Percentiles rank a stretch among this genome's conserved stretches.
Evolutionary conservation across 192 early-diverging fungal species (phyloP).

Genomic region (Diversispora eburnea): DNA sequence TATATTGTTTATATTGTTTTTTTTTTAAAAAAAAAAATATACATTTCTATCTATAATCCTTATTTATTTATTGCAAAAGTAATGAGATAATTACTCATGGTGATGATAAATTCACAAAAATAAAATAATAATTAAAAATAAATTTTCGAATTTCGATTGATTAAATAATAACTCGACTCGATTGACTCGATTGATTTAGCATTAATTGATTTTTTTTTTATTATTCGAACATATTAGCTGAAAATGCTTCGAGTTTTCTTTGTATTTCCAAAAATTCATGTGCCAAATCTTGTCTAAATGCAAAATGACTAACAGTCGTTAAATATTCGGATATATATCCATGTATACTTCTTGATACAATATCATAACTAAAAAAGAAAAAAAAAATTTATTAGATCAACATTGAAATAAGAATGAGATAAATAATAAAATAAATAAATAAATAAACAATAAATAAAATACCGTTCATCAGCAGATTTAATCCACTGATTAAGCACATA

Average conservation of each 20-base stretch:
- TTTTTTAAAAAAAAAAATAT: too few relatives aligned
- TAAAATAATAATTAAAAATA: too few relatives aligned
- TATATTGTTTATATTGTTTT: too few relatives aligned
- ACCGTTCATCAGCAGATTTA: background rate
- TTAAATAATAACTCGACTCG: too few relatives aligned
- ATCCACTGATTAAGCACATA: background rate
- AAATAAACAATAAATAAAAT: background rate
- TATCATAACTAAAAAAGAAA: slow-evolving; percentile 2
- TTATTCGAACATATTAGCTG: background rate
- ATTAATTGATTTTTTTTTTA: too few relatives aligned
- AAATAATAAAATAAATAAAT: background rate
- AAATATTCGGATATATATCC: background rate
- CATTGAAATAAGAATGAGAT: background rate
- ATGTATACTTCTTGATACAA: background rate
- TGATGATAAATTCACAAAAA: too few relatives aligned
- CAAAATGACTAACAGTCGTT: background rate
- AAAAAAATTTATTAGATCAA: background rate
- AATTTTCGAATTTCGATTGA: too few relatives aligned
- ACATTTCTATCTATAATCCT: too few relatives aligned
- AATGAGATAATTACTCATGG: too few relatives aligned
- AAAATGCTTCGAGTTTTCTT: slow-evolving; percentile 3
- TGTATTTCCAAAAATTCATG: background rate
- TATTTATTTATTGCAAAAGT: too few relatives aligned
- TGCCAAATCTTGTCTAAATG: background rate
- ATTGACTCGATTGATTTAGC: too few relatives aligned